Evolutionary conservation across 1,284 basidiomycete genomes (phyloP), one percentile per base, ranked within the genome.

Genomic region (Somion occarium): DNA sequence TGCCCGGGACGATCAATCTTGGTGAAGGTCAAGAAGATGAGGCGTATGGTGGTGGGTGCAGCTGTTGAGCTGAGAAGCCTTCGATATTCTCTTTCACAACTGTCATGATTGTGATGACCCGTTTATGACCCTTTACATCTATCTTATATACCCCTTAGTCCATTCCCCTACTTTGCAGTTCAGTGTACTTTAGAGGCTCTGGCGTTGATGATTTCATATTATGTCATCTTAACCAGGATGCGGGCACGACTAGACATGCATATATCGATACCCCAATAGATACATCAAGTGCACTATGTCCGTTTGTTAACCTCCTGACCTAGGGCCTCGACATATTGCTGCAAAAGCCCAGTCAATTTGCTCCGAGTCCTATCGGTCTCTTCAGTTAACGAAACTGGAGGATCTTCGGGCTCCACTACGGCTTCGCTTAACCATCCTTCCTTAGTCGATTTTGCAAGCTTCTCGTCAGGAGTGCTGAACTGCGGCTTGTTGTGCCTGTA

Each of bases 321-420:
- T 3, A 88, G 65, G 15, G 67, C 67, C 65, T 86, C 78, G 7
- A 88, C 83, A n/a, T 73, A 71, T 20, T 64, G 67, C 57, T 86
- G 85, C 20, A 87, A 60, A 25, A 82, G 61, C 18, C 73, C 72
- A 5, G 85, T 87, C 20, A 87, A 65, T 44, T 75, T 72, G 47
- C 76, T 76, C 51, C 85, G 71, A 46, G 78, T 65, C 26, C 63
- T 57, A 26, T 74, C 66, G 51, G 69, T 64, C 56, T 65, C 48
- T 12, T 49, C n/a, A 11, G 23, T 2, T 13, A 23, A 3, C 42
- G 19, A 24, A 3, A 2, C 7, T 9, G n/a, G 18, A 27, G 5
- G 26, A 2, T 44, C 15, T 34, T 30, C 34, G 12, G 39, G 11
- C 25, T 19, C 23, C 5, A 24, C 15, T 2, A 53, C 39, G 2